Evolutionary conservation across 306 rosid species (phyloP).

Genomic region (Bauhinia variegata): DNA sequence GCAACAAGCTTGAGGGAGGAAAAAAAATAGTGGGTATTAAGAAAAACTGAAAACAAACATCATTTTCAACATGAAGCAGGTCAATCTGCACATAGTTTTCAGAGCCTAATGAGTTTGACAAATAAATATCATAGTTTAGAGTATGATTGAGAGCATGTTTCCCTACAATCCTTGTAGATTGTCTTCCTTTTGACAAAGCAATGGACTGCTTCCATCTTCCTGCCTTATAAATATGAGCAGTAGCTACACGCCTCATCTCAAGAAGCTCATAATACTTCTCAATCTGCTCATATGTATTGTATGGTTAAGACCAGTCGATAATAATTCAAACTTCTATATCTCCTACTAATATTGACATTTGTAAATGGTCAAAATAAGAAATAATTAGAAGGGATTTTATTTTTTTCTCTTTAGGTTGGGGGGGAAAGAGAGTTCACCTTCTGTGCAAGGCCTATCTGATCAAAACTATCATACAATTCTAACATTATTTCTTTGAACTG

Average conservation of each 20-base stretch:
- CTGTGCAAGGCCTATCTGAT: conserved; percentile 93
- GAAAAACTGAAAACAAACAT: not conserved
- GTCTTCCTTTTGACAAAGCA: conserved; percentile 93
- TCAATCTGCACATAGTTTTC: conserved; percentile 7
- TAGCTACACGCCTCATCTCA: conserved; percentile 98
- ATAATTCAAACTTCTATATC: conserved; percentile 5
- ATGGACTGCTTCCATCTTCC: conserved; percentile 99
- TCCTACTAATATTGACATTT: conserved; percentile 38
- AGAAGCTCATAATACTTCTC: conserved; percentile 96
- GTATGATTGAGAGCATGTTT: conserved; percentile 82
- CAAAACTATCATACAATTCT: conserved; percentile 89
- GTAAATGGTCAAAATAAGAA: conserved; percentile 50
- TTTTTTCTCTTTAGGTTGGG: no score
- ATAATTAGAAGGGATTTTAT: conserved; percentile 15
- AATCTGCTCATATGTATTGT: conserved; percentile 53
- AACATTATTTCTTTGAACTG: conserved; percentile 96
- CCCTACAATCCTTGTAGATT: conserved; percentile 96
- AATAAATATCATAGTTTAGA: conserved; percentile 20
- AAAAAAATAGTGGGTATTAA: not conserved
- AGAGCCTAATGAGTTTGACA: conserved; percentile 5
- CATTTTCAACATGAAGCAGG: conserved; percentile 22
- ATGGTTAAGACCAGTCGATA: conserved; percentile 31
- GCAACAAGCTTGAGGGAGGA: conserved; percentile 7
- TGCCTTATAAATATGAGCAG: conserved; percentile 91
- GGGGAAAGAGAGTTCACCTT: conserved; percentile 51